Base-by-base conservation (phyloP, 164 flowering plant species). In the Paratinospora sagittata region DNA sequence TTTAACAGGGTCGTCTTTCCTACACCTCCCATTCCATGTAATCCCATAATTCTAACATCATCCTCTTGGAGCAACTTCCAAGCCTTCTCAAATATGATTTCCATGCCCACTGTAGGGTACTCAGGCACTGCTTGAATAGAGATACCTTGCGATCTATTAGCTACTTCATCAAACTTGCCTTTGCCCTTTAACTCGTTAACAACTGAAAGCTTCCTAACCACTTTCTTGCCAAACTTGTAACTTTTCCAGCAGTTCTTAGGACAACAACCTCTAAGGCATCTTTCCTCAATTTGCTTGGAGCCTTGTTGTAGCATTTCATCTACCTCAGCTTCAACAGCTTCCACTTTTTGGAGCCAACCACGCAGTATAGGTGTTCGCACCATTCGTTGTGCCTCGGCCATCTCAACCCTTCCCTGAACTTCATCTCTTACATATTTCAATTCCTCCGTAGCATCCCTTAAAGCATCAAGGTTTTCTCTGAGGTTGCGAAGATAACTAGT, bases 1-100 rank as follows among this genome's bases (percentile, higher is more conserved):
- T 16, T 69, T 73, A 72, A 27, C 7, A 77, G 79, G n/a, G 79
- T 69, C 78, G 34, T 30, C 34, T 30, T 30, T 30, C 34, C 34
- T 30, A 30, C 34, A 30, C 34, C 34, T 30, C 34, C 71, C 69
- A 68, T 63, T 0, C 74, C 76, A 49, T 65, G 69, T 2, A 73
- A 6, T 2, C 76, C 80, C 0, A 77, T 47, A 13, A 73, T 67
- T 19, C 71, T 61, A 17, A 67, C 72, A 41, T 68, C 49, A 52
- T 76, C 70, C 21, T 72, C 62, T 52, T 36, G 30, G 14, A 69
- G 63, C 27, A 37, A 43, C 3, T 37, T 33, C 26, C 39, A 27
- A 13, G 47, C 72, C 49, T 37, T 52, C 1, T n/a, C 62, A 14
- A 67, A 55, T 55, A 62, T 61, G 7, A 19, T 21, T 6, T 69